These are phyloP conservation scores for Candida yuanshanica DNA, from an alignment of 805 yeast species.

Conservation along the genomic window DNA sequence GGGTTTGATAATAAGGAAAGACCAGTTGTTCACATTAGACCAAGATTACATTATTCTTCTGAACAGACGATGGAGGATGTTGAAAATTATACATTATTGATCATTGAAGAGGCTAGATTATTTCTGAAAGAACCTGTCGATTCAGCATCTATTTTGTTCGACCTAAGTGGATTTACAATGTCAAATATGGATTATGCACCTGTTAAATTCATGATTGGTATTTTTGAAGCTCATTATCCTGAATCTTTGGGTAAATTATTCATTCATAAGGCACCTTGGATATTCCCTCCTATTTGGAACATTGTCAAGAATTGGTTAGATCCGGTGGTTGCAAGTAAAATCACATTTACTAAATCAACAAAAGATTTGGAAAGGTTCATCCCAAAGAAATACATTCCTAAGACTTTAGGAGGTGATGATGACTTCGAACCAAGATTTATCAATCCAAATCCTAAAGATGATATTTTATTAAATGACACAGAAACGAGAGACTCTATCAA, in stretches of 20 bases:
- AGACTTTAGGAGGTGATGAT: slow-evolving; percentile 71
- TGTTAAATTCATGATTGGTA: slow-evolving; percentile 80
- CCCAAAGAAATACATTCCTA: slow-evolving; percentile 55
- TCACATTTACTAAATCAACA: slow-evolving; percentile 67
- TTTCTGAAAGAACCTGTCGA: slow-evolving; percentile 71
- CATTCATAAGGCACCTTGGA: slow-evolving; percentile 96
- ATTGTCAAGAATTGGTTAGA: slow-evolving; percentile 89
- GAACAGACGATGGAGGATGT: slow-evolving; percentile 68
- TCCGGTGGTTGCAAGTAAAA: slow-evolving; percentile 92
- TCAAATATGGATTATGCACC: slow-evolving; percentile 91
- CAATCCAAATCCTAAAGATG: slow-evolving; percentile 55
- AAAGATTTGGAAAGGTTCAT: slow-evolving; percentile 66
- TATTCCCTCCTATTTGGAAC: slow-evolving; percentile 92
- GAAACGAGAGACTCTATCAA: slow-evolving; percentile 40
- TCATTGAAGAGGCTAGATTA: slow-evolving; percentile 80
- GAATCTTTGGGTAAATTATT: slow-evolving; percentile 82
- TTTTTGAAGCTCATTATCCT: slow-evolving; percentile 95
- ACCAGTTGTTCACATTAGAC: slow-evolving; percentile 79
- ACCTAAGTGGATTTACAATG: slow-evolving; percentile 78
- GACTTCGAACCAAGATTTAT: slow-evolving; percentile 50
- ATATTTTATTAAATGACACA: slow-evolving; percentile 39
- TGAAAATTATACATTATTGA: slow-evolving; percentile 65
- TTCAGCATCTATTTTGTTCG: slow-evolving; percentile 80
- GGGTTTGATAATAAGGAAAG: slow-evolving; percentile 71
- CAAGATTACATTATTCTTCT: slow-evolving; percentile 64